phyloP scores from a whole-genome alignment of 2,329 filamentous ascomycete species.

The Monosporascus sp. region DNA sequence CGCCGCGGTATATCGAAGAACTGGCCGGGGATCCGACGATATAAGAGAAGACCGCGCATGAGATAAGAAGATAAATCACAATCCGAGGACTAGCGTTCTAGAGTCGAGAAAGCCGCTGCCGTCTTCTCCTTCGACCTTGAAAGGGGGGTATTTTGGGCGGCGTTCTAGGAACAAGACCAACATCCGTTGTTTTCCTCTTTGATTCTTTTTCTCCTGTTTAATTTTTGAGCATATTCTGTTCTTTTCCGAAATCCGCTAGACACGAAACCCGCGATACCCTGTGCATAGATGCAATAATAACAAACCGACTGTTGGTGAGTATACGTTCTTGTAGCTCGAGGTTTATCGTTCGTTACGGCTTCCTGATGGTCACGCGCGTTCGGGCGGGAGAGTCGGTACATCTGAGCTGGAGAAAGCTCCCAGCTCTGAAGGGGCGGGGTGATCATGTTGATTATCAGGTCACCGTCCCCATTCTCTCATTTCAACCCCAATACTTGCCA shows the following conservation, averaged over 20 bases:
- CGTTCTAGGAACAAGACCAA: not conserved
- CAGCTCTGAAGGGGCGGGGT: not conserved
- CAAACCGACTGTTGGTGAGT: slow-evolving; percentile 21
- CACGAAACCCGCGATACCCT: slow-evolving; percentile 27
- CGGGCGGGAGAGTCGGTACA: not conserved
- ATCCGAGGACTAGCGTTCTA: not conserved
- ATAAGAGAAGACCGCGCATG: not conserved
- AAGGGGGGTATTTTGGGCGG: not conserved
- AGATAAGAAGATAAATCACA: not conserved
- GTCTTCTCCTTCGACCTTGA: not conserved
- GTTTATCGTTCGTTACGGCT: not conserved
- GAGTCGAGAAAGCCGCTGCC: not conserved
- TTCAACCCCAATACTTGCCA: not conserved
- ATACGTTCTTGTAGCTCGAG: slow-evolving; percentile 5
- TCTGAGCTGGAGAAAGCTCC: not conserved
- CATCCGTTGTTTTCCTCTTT: not conserved
- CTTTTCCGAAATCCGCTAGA: slow-evolving; percentile 20
- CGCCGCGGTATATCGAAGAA: not conserved
- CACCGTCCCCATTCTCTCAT: not conserved
- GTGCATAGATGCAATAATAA: slow-evolving; percentile 27
- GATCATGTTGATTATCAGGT: not conserved
- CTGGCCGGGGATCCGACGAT: not conserved
- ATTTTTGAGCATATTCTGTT: slow-evolving; percentile 14
- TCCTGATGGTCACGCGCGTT: not conserved
- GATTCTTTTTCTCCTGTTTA: slow-evolving; percentile 15